Base-by-base conservation (phyloP, 176 grass and related monocot genomes). In the Chrysopogon serrulatus region DNA sequence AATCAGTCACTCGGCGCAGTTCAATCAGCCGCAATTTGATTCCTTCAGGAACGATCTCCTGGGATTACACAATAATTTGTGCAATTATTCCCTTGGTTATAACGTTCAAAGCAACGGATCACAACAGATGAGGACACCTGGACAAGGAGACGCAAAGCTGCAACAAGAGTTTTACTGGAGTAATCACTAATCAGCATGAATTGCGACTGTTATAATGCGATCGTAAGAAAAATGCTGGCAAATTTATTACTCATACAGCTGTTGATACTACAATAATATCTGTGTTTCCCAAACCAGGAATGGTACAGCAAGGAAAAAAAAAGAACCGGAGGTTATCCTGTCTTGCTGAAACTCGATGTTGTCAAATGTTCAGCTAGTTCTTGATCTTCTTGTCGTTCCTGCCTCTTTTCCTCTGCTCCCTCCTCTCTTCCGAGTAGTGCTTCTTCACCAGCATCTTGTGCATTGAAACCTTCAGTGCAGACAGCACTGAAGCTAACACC, bases 391-490 rank as follows among this genome's bases (percentile, higher is more conserved):
- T 98, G 69, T 96, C 96, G 54, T 98, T 98, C 33, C 96, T 82
- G 45, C 88, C 90, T 44, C 83, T 89, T 86, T 98, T 96, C 81
- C 91, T 60, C 34, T 90, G 83, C 79, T 98, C 96, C 73, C 96
- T 94, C 70, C 88, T 93, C 80, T 98, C 96, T 24, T 90, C 83
- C 2, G 89, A 92, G 71, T 98, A 98, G n/a, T 98, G 78, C 82
- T 98, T 98, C 83, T 96, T 98, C 78, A 90, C 92, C 77, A 96
- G 78, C 93, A 99, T 90, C 75, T 88, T 90, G 28, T 95, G 91
- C 93, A 96, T 87, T 13, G 93, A 94, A 4, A 85, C 83, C 86
- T 89, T 92, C 17, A 96, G 82, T 15, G 93, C 87, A 30, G 87
- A 70, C 19, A 89, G 80, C 34, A 92, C 90, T 32, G 89, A 79